These are phyloP conservation scores for Turnera subulata DNA, from an alignment of 345 rosid genomes.

Conservation along the genomic window DNA sequence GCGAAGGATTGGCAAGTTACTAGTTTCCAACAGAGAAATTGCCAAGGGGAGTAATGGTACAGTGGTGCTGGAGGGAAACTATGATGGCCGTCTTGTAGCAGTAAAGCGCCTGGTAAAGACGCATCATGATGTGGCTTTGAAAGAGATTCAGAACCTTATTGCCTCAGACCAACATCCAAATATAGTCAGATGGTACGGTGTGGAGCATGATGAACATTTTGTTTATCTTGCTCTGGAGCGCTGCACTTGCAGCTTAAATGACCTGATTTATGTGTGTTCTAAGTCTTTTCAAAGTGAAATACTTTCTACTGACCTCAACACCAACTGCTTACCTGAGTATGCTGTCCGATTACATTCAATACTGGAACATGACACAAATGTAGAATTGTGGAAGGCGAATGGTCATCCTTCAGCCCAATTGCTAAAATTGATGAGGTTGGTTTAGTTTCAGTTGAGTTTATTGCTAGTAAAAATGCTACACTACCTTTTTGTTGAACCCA, in stretches of 20 bases:
- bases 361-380: conserved; percentile 33
- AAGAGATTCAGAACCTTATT: conserved; percentile 64
- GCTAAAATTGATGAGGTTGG: conserved; percentile 63
- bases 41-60: conserved; percentile 62
- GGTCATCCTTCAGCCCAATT: conserved; percentile 54
- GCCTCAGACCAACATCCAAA: conserved; percentile 68
- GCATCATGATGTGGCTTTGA: conserved; percentile 65
- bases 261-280: conserved; percentile 42
- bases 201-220: conserved; percentile 63
- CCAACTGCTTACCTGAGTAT: conserved; percentile 20
- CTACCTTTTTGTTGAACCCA: background rate
- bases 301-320: conserved; percentile 15
- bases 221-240: conserved; percentile 65
- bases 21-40: conserved; percentile 24
- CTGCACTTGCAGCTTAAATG: conserved; percentile 63
- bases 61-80: conserved; percentile 58
- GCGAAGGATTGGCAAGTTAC: conserved; percentile 22
- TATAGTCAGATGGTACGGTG: conserved; percentile 71
- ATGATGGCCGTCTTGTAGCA: conserved; percentile 60
- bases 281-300: conserved; percentile 35
- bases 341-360: conserved; percentile 25
- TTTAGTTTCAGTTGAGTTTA: background rate
- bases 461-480: background rate
- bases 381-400: conserved; percentile 55
- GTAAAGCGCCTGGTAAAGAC: conserved; percentile 65